phyloP scores from a whole-genome alignment of 2,329 filamentous ascomycete species.

The Calonectria crousiana region DNA sequence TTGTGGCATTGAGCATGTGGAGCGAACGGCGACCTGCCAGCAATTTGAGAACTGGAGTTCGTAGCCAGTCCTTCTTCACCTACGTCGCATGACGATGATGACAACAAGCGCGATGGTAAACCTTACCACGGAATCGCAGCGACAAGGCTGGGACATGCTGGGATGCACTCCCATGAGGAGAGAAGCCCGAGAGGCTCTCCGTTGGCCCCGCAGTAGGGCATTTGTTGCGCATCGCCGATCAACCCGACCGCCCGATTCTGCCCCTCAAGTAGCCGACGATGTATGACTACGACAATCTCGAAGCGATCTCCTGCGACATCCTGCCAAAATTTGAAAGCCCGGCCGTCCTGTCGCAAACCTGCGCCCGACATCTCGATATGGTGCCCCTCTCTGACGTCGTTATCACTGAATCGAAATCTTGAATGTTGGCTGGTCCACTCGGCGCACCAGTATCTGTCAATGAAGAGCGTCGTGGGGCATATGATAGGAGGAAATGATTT shows the following conservation, averaged over 20 bases:
- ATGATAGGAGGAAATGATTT: neutral
- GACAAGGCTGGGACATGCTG: constrained; percentile 1
- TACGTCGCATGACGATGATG: constrained; percentile 17
- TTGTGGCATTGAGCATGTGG: constrained; percentile 38
- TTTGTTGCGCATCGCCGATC: constrained; percentile 7
- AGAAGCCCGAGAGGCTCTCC: neutral
- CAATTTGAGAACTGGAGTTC: constrained; percentile 20
- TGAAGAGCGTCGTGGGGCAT: neutral
- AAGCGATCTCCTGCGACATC: neutral
- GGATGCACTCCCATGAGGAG: neutral
- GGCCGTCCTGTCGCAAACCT: neutral
- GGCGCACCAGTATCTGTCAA: neutral
- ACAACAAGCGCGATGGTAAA: constrained; percentile 13
- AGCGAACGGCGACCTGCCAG: constrained; percentile 4
- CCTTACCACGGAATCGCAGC: neutral
- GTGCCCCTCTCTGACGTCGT: constrained; percentile 6
- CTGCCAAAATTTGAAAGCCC: neutral
- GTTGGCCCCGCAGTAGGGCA: constrained; percentile 13
- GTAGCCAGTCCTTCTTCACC: constrained; percentile 17
- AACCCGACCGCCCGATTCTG: neutral
- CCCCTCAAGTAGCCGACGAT: neutral
- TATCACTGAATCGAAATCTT: neutral
- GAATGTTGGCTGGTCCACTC: neutral
- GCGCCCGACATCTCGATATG: neutral
- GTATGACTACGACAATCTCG: neutral